Evolutionary conservation across 2,329 filamentous ascomycete species (phyloP).

Genomic region (Exophiala spinifera): DNA sequence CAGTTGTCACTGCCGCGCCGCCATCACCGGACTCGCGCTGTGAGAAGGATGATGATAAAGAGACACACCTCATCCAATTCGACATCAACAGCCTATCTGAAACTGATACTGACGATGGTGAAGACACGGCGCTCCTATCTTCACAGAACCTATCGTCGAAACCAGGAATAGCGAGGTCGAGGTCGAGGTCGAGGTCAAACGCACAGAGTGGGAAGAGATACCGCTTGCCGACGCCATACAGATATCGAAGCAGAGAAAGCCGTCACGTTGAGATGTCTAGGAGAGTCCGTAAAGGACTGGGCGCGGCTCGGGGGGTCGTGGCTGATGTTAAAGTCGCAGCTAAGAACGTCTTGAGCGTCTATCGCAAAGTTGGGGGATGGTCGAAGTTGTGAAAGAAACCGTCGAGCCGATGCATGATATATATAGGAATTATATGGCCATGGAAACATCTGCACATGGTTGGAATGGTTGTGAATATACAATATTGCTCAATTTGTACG

Average conservation of each 20-base stretch:
- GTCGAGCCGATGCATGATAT: not conserved
- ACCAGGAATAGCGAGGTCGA: too few species aligned
- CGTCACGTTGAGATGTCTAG: not conserved
- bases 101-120: too few species aligned
- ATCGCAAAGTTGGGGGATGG: slow-evolving; percentile 1
- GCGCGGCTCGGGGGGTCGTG: not conserved
- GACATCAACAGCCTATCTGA: too few species aligned
- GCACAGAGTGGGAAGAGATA: too few species aligned
- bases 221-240: too few species aligned
- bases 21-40: too few species aligned
- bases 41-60: too few species aligned
- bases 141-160: too few species aligned
- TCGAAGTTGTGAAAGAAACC: not conserved
- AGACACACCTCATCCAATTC: too few species aligned
- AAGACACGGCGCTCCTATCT: not conserved
- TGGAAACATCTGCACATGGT: too few species aligned
- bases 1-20: too few species aligned
- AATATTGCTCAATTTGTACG: not conserved
- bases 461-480: not conserved
- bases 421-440: not conserved
- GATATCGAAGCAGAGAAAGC: not conserved
- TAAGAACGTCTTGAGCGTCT: not conserved
- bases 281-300: not conserved
- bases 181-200: too few species aligned
- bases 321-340: not conserved